Conservation (phyloP, 225 moss, liverwort and hornwort species). For the Pleurozium schreberi region DNA sequence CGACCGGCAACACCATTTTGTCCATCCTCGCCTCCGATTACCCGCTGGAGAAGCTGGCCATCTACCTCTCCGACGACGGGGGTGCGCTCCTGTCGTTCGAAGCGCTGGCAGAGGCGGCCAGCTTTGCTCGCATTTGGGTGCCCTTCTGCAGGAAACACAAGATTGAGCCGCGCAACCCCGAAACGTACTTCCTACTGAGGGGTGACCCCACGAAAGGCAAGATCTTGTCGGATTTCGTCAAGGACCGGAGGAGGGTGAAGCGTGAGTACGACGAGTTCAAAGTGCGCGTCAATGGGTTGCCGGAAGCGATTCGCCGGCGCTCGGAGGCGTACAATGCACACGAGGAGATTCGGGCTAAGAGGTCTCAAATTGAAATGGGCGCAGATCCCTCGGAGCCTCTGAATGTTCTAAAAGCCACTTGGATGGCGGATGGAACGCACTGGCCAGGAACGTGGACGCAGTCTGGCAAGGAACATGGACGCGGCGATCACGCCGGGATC, state of each 20-base stretch:
- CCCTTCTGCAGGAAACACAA: conserved; percentile 66
- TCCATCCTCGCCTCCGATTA: conserved; percentile 45
- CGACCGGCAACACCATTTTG: conserved; percentile 39
- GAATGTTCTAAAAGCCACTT: conserved; percentile 59
- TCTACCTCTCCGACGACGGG: conserved; percentile 48
- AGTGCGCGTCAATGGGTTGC: conserved; percentile 58
- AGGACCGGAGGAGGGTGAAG: conserved; percentile 58
- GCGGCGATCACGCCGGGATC: conserved; percentile 71
- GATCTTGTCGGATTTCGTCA: conserved; percentile 45
- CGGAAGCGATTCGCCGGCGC: conserved; percentile 50
- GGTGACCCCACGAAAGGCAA: conserved; percentile 69
- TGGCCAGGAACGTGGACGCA: conserved; percentile 81
- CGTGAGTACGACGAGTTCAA: conserved; percentile 72
- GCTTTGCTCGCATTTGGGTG: conserved; percentile 65
- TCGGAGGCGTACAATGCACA: conserved; percentile 69
- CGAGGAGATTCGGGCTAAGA: conserved; percentile 59
- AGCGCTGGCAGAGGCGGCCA: conserved; percentile 61
- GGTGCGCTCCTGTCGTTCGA: conserved; percentile 63
- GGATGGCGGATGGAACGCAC: conserved; percentile 80
- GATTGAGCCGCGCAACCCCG: conserved; percentile 70
- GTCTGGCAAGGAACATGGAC: conserved; percentile 59
- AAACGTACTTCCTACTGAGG: conserved; percentile 45
- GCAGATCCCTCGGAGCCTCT: conserved; percentile 53
- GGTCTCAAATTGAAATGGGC: conserved; percentile 48
- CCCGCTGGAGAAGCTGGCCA: conserved; percentile 36